Conservation (phyloP, 306 rosid species). For the Acacia acuminata region DNA sequence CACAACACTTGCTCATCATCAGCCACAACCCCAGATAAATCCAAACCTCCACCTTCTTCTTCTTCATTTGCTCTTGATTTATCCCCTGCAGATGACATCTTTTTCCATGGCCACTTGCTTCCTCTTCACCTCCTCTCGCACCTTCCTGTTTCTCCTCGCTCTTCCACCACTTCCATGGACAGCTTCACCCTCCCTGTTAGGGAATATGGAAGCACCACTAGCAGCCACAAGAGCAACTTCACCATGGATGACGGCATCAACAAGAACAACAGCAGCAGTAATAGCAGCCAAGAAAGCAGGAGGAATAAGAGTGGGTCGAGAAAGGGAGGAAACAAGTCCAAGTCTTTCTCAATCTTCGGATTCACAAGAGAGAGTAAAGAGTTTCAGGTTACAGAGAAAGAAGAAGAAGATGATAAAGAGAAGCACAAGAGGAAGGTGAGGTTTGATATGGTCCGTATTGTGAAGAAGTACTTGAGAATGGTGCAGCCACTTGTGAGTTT, state of each 20-base stretch:
- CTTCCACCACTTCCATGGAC: slow-evolving; percentile 71
- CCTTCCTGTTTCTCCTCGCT: slow-evolving; percentile 75
- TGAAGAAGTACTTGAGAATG: slow-evolving; percentile 68
- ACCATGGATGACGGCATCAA: background rate
- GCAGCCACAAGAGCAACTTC: slow-evolving; percentile 36
- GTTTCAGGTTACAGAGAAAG: slow-evolving; percentile 41
- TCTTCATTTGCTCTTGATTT: slow-evolving; percentile 70
- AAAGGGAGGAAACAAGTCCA: slow-evolving; percentile 50
- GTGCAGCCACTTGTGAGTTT: slow-evolving; percentile 41
- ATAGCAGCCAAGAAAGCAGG: slow-evolving; percentile 23
- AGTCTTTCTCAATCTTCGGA: slow-evolving; percentile 74
- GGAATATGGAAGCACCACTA: slow-evolving; percentile 27
- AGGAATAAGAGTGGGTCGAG: slow-evolving; percentile 30
- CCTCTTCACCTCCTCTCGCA: slow-evolving; percentile 92
- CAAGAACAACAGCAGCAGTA: slow-evolving; percentile 18
- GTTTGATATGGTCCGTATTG: slow-evolving; percentile 55
- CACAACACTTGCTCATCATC: slow-evolving; percentile 62
- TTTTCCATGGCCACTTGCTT: slow-evolving; percentile 97
- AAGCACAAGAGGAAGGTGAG: slow-evolving; percentile 52
- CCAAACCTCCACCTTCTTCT: slow-evolving; percentile 37
- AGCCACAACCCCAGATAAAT: slow-evolving; percentile 42
- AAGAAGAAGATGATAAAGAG: slow-evolving; percentile 48
- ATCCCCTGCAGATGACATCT: slow-evolving; percentile 95
- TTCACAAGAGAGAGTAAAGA: slow-evolving; percentile 53
- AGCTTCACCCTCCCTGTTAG: slow-evolving; percentile 52